A percentile compares a stretch with the other conserved stretches of the same genome.
These are phyloP conservation scores for Exophiala viscosa DNA, from an alignment of 2,329 filamentous ascomycete species.

Conservation along the genomic window DNA sequence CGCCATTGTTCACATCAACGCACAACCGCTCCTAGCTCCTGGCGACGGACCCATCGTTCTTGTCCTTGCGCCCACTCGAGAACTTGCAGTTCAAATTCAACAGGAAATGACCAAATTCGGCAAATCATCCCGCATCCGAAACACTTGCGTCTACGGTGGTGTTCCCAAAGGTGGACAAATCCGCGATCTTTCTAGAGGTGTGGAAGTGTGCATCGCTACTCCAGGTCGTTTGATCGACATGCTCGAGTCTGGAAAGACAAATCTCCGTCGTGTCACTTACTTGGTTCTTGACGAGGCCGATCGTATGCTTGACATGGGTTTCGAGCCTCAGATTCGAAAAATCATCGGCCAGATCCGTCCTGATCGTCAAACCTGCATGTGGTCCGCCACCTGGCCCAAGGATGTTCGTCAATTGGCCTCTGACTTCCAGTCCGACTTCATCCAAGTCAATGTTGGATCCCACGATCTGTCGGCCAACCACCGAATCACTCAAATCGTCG, in stretches of 20 bases:
- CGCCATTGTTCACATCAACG: constrained; percentile 98
- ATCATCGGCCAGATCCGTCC: constrained; percentile 97
- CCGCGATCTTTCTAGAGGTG: constrained; percentile 86
- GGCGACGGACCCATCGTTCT: constrained; percentile 96
- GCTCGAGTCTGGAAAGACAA: constrained; percentile 96
- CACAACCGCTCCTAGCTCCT: constrained; percentile 89
- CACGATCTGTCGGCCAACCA: constrained; percentile 95
- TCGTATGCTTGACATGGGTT: constrained; percentile 99
- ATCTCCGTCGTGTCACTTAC: constrained; percentile 96
- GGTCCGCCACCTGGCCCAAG: constrained; percentile 99
- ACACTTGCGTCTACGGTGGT: constrained; percentile 98
- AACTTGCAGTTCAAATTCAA: constrained; percentile 97
- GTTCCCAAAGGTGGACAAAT: constrained; percentile 97
- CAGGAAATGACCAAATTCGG: constrained; percentile 98
- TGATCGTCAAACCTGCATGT: constrained; percentile 98
- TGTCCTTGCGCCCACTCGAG: constrained; percentile 92
- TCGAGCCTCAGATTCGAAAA: constrained; percentile 98
- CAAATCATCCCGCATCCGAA: constrained; percentile 94
- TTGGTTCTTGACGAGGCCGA: constrained; percentile 98
- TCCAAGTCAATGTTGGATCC: constrained; percentile 97
- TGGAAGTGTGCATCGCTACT: constrained; percentile 97
- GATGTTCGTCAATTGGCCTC: constrained; percentile 88
- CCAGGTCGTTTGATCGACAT: constrained; percentile 97
- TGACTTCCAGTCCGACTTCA: constrained; percentile 92
- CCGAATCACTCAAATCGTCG: constrained; percentile 95